Evolutionary conservation across 2,329 filamentous ascomycete genomes (phyloP).

Genomic region (Ophiostoma tasmaniense): DNA sequence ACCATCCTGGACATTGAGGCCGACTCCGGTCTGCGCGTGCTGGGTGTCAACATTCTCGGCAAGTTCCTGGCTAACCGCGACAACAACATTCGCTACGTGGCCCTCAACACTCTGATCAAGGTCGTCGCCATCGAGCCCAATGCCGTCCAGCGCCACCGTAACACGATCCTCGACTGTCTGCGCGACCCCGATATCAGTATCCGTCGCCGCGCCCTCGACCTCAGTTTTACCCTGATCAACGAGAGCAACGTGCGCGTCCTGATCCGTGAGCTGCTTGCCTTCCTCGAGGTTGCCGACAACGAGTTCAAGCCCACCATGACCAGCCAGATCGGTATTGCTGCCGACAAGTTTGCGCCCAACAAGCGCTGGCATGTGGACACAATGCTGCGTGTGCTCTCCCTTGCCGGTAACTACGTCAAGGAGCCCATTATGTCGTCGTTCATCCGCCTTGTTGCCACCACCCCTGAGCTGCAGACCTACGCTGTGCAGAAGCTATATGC

Average conservation of each 20-base stretch:
- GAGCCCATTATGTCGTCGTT: conserved; percentile 97
- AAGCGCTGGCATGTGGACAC: conserved; percentile 99
- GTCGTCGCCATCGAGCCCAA: conserved; percentile 97
- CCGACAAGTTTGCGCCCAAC: conserved; percentile 90
- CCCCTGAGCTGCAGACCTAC: conserved; percentile 89
- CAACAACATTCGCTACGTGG: conserved; percentile 98
- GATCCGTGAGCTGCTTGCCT: conserved; percentile 85
- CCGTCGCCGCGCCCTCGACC: conserved; percentile 82
- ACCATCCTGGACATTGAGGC: conserved; percentile 98
- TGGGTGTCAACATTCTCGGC: conserved; percentile 95
- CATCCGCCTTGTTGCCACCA: conserved; percentile 88
- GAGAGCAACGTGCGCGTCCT: conserved; percentile 91
- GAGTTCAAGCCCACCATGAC: conserved; percentile 99
- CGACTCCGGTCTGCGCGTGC: conserved; percentile 84
- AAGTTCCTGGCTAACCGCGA: conserved; percentile 96
- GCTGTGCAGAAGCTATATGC: conserved; percentile 91
- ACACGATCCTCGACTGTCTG: conserved; percentile 93
- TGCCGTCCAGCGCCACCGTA: conserved; percentile 90
- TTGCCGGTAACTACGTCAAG: conserved; percentile 95
- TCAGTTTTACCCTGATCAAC: conserved; percentile 97
- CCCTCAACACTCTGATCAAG: conserved; percentile 93
- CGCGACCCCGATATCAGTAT: conserved; percentile 98
- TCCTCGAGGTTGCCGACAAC: conserved; percentile 93
- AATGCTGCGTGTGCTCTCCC: conserved; percentile 84
- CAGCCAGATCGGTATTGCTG: conserved; percentile 92